Base-by-base conservation (phyloP, 257 asterid genomes). In the Solanum phureja region DNA sequence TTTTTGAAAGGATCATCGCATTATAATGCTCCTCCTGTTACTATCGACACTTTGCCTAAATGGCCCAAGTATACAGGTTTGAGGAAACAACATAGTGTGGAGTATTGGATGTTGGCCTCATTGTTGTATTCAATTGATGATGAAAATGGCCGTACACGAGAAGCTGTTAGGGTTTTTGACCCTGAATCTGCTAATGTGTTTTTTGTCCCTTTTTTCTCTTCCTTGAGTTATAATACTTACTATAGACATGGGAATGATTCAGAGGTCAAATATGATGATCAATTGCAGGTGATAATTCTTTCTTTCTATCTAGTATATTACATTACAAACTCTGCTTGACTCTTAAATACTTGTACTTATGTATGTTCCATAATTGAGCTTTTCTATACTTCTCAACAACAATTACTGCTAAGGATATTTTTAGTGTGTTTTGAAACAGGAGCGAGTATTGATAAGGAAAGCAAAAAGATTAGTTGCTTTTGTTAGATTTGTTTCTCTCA, bases 201-300 rank as follows among this genome's bases (percentile, higher is more conserved):
- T 73, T 95, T 95, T 10, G 98, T 97, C 69, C 99, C 99, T 3
- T 97, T 97, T 37, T 97, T 97, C 89, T 95, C 98, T 56, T 97
- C 98, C 1, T 86, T 95, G 66, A 95, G 99, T 88, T 93, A 95
- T 89, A 95, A 94, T 77, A 27, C 93, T 29, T 92, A 92, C 49
- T 97, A 93, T 11, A 92, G 89, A 71, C 92, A 87, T 75, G 96
- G 95, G 96, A 91, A 92, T 68, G 95, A 92, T 88, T 86, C 87
- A 8, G 92, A 91, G 29, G 92, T 96, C 1, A 92, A 92, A 71
- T 84, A 92, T 82, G 99, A 95, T 86, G 91, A 93, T 83, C 90
- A 92, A 93, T 88, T 97, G 93, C 99, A 97, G 98, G 99, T 97
- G 11, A 46, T 18, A 56, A 56, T 56, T 56, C 23, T 19, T 8